Base-by-base conservation (phyloP, 345 rosid genomes). In the Pistacia atlantica region DNA sequence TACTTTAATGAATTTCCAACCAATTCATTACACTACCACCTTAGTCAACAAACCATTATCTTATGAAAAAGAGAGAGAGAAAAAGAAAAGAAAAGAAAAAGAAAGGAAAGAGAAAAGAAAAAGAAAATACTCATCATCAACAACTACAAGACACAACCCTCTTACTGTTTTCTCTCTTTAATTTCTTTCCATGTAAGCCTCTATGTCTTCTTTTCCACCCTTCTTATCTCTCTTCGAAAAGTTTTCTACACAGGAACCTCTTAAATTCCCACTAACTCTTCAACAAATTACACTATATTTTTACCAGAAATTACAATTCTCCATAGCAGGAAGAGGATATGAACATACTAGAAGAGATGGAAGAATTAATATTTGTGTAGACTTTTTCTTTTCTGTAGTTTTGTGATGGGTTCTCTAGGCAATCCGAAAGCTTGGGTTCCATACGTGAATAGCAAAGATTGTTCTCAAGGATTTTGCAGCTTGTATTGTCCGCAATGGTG, bases 401-500 rank as follows among this genome's bases (percentile, higher is more conserved):
- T 13, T 74, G 49, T 63, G 35, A 84, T 88, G 88, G 88, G 63
- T 4, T 79, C 89, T 11, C 4, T 71, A 54, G 87, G 78, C 46
- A 79, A 78, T 72, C 84, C 90, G 42, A 86, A 80, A 72, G 77
- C 87, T 31, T 84, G 80, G 93, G 83, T 77, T 54, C 94, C 91
- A 9, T 83, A 89, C 62, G 73, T 84, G 79, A 89, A 87, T 72
- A 82, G 67, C 73, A 89, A 84, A 78, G 97, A 96, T 78, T 96
- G 98, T 81, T 84, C 97, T 37, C 86, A 85, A 82, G 95, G 93
- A 37, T 71, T 87, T 37, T 96, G 99, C 75, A 89, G 92, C 76
- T 74, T 88, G 20, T 80, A 86, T 73, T 96, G 97, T 52, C 98
- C 97, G 28, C 98, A 90, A 77, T 91, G 97, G 93, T 92, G 99